Percentiles rank a stretch among this genome's conserved stretches.
Conservation (phyloP, 345 rosid genomes). For the Linum tenue region DNA sequence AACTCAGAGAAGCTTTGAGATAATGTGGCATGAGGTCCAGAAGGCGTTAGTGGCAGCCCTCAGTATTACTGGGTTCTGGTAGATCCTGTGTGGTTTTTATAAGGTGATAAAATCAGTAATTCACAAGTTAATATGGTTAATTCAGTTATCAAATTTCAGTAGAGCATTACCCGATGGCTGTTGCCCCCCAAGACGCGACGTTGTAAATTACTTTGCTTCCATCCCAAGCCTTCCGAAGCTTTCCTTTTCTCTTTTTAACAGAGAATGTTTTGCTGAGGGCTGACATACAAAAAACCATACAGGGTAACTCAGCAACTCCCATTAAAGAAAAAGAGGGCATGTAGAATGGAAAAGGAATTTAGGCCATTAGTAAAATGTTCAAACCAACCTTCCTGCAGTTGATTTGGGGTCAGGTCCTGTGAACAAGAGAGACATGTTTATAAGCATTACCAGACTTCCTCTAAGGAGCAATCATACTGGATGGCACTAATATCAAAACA, state of each 20-base stretch:
- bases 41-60: conserved; percentile 73
- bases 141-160: no score
- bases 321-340: no score
- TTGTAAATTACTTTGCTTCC: conserved; percentile 93
- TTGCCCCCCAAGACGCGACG: conserved; percentile 97
- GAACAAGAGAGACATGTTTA: neutral
- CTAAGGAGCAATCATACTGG: no score
- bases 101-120: neutral
- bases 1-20: conserved; percentile 73
- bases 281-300: conserved; percentile 18
- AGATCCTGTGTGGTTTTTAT: conserved; percentile 44
- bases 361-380: neutral
- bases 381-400: conserved; percentile 82
- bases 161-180: conserved; percentile 63
- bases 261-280: conserved; percentile 89
- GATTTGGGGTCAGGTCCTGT: conserved; percentile 83
- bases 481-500: no score
- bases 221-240: conserved; percentile 98
- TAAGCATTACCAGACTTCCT: neutral
- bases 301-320: conserved; percentile 7
- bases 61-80: conserved; percentile 80
- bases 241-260: conserved; percentile 72
- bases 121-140: no score
- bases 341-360: no score
- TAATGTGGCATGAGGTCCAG: conserved; percentile 77